These are phyloP conservation scores for Sugiyamaella neomexicana DNA, from an alignment of 1,139 yeast genomes.

Conservation along the genomic window DNA sequence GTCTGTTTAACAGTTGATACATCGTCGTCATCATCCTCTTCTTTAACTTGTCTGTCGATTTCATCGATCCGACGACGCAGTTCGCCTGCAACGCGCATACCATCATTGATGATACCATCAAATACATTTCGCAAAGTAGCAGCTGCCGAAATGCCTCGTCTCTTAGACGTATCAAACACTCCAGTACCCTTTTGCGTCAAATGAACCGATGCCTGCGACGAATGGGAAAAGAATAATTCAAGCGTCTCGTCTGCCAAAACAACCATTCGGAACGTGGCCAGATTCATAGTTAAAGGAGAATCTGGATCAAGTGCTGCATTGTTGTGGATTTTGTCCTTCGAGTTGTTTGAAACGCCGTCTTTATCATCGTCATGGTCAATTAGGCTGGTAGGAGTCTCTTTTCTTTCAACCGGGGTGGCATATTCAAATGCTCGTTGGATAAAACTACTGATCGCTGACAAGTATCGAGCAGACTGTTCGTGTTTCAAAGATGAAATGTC, in stretches of 20 bases:
- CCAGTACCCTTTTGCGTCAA: slow-evolving; percentile 51
- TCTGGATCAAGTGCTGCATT: slow-evolving; percentile 83
- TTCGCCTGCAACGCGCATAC: slow-evolving; percentile 83
- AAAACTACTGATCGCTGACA: slow-evolving; percentile 84
- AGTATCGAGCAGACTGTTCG: slow-evolving; percentile 76
- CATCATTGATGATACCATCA: slow-evolving; percentile 89
- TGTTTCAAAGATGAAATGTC: slow-evolving; percentile 54
- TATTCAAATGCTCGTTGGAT: slow-evolving; percentile 88
- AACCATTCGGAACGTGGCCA: slow-evolving; percentile 95
- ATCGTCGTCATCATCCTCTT: slow-evolving; percentile 33
- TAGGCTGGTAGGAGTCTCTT: not conserved
- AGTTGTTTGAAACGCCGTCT: not conserved
- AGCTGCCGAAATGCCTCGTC: slow-evolving; percentile 31
- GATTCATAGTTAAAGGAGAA: slow-evolving; percentile 69
- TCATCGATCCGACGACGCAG: slow-evolving; percentile 86
- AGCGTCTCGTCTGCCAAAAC: slow-evolving; percentile 90
- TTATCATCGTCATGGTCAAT: not conserved
- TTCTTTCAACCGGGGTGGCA: slow-evolving; percentile 48
- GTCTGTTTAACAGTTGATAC: slow-evolving; percentile 38
- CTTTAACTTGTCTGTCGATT: slow-evolving; percentile 31
- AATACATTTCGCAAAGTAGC: slow-evolving; percentile 81
- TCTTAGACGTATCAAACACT: slow-evolving; percentile 27
- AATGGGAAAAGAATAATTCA: slow-evolving; percentile 73
- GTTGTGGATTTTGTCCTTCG: slow-evolving; percentile 7
- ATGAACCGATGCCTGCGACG: slow-evolving; percentile 66